Percentiles rank a stretch among this genome's conserved stretches.
These are phyloP conservation scores for Kwoniella dendrophila DNA, from an alignment of 768 basidiomycete genomes.

Conservation along the genomic window DNA sequence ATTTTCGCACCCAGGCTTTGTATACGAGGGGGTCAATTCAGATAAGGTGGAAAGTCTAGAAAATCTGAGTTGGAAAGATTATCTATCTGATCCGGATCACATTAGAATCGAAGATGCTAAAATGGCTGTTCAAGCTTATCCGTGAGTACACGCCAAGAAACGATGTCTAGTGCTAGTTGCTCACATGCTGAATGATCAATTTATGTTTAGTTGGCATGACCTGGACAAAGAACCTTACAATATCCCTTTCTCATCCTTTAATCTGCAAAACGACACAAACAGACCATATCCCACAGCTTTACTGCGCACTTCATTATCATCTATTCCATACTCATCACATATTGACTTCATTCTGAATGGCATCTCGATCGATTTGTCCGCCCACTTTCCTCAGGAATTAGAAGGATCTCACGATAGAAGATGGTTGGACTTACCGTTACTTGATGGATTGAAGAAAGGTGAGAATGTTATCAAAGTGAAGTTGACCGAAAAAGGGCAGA, in stretches of 20 bases:
- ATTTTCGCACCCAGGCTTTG: slow-evolving; percentile 29
- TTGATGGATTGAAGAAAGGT: slow-evolving; percentile 24
- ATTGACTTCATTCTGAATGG: slow-evolving; percentile 37
- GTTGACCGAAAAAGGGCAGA: slow-evolving; percentile 34
- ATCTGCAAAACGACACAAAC: neutral
- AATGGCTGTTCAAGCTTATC: slow-evolving; percentile 50
- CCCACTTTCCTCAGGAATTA: slow-evolving; percentile 29
- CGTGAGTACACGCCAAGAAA: slow-evolving; percentile 34
- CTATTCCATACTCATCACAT: slow-evolving; percentile 44
- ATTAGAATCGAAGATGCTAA: slow-evolving; percentile 44
- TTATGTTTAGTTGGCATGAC: slow-evolving; percentile 46
- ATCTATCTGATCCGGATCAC: slow-evolving; percentile 32
- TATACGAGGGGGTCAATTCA: slow-evolving; percentile 49
- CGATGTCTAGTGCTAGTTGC: neutral
- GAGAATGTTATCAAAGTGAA: slow-evolving; percentile 22
- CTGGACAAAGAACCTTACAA: slow-evolving; percentile 30
- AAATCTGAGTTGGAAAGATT: slow-evolving; percentile 42
- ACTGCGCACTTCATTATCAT: slow-evolving; percentile 48
- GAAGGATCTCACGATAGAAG: slow-evolving; percentile 44
- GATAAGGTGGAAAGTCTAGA: slow-evolving; percentile 30
- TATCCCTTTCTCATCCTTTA: slow-evolving; percentile 36
- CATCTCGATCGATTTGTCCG: slow-evolving; percentile 20
- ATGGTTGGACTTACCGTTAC: slow-evolving; percentile 45
- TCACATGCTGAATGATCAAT: neutral
- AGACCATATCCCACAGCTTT: slow-evolving; percentile 42